These are phyloP conservation scores for Candida maesae DNA, from an alignment of 805 yeast genomes.

Conservation along the genomic window DNA sequence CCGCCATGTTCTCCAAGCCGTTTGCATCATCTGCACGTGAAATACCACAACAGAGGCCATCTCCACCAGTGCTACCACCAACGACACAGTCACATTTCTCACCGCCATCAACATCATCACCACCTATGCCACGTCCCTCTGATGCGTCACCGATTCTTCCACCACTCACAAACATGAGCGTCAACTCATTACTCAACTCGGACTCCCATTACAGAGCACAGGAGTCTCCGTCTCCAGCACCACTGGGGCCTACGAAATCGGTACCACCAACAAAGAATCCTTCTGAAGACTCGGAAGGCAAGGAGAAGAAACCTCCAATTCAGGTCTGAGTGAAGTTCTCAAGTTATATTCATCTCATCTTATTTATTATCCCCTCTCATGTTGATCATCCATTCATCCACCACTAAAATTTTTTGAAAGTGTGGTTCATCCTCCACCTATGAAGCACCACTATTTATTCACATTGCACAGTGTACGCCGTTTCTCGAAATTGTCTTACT, in stretches of 20 bases:
- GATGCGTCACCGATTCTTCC: constrained; percentile 5
- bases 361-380: too few species aligned
- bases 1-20: constrained; percentile 31
- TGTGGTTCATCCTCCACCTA: too few species aligned
- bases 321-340: constrained; percentile 1
- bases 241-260: neutral
- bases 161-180: constrained; percentile 18
- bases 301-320: neutral
- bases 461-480: too few species aligned
- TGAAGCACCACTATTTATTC: too few species aligned
- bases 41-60: constrained; percentile 1
- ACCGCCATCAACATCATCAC: neutral
- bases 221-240: neutral
- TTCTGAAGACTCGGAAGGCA: neutral
- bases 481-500: too few species aligned
- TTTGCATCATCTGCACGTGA: constrained; percentile 1
- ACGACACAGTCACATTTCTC: constrained; percentile 1
- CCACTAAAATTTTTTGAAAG: too few species aligned
- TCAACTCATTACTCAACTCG: constrained; percentile 18
- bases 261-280: neutral
- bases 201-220: neutral
- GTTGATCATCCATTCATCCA: too few species aligned
- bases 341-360: neutral
- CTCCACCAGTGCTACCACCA: constrained; percentile 4
- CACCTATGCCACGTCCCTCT: neutral